These are phyloP conservation scores for Gentiana macrophylla DNA, from an alignment of 257 asterid genomes.

Conservation along the genomic window DNA sequence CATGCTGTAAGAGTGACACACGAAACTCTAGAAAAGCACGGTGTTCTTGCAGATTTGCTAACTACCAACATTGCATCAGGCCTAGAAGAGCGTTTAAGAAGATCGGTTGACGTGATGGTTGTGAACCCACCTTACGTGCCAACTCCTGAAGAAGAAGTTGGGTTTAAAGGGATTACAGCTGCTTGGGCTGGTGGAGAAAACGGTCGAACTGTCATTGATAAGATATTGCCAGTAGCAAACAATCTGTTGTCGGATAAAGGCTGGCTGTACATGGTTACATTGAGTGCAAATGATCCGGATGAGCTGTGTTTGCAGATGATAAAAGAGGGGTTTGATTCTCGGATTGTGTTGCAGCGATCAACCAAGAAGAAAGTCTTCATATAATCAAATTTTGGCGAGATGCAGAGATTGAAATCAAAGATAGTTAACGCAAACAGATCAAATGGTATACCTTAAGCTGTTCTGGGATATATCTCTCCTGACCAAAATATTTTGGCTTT, in stretches of 20 bases:
- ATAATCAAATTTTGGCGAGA: conserved; percentile 87
- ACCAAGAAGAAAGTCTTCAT: conserved; percentile 89
- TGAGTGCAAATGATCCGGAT: conserved; percentile 57
- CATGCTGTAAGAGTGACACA: conserved; percentile 57
- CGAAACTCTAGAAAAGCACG: conserved; percentile 63
- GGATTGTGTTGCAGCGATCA: conserved; percentile 69
- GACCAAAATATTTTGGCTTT: too few relatives aligned
- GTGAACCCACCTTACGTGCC: conserved; percentile 99
- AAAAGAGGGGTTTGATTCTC: conserved; percentile 71
- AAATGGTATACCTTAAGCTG: background rate
- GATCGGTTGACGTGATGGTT: conserved; percentile 71
- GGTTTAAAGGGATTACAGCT: conserved; percentile 60
- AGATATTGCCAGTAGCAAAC: conserved; percentile 76
- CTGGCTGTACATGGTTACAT: conserved; percentile 75
- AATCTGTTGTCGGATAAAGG: conserved; percentile 71
- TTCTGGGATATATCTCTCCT: too few relatives aligned
- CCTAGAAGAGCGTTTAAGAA: conserved; percentile 45
- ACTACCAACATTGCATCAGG: conserved; percentile 67
- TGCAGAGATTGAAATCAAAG: conserved; percentile 39
- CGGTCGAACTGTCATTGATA: conserved; percentile 72
- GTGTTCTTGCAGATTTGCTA: conserved; percentile 60
- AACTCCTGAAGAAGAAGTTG: conserved; percentile 94
- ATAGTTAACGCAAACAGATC: conserved; percentile 18
- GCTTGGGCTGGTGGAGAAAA: conserved; percentile 99
- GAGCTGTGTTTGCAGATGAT: conserved; percentile 75